Conservation (phyloP, 2,329 filamentous ascomycete genomes). For the Colletotrichum sp. region DNA sequence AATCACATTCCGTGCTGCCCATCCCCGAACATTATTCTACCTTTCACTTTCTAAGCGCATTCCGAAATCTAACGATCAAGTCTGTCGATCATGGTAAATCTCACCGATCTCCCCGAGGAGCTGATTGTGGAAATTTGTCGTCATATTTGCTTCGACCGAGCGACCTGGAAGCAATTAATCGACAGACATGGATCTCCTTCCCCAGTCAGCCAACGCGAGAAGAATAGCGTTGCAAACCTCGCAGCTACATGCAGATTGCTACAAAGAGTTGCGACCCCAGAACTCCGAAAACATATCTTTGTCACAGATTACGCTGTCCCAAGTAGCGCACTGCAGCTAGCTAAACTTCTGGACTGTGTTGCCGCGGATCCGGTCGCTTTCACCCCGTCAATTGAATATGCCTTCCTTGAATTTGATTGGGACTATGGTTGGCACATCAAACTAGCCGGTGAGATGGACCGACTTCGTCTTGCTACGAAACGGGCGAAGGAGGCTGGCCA, state of each 20-base stretch:
- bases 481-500: not conserved
- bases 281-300: not conserved
- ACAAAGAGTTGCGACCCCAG: not conserved
- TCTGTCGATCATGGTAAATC: not conserved
- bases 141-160: not conserved
- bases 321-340: not conserved
- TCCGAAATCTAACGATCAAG: fast-evolving
- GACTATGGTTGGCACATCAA: fast-evolving
- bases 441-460: fast-evolving
- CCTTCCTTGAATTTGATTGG: not conserved
- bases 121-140: not conserved
- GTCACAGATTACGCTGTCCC: not conserved
- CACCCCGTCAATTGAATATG: not conserved
- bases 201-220: not conserved
- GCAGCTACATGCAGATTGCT: not conserved
- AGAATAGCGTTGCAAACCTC: not conserved
- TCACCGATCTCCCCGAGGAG: not conserved
- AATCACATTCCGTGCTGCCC: not conserved
- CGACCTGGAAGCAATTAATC: not conserved
- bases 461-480: not conserved
- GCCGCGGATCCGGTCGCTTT: not conserved
- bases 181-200: not conserved
- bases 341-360: not conserved
- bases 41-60: not conserved
- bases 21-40: not conserved